A percentile compares a stretch with the other conserved stretches of the same genome.
Conservation (phyloP, 148 eudicot genomes). For the Vaccinium corymbosum region DNA sequence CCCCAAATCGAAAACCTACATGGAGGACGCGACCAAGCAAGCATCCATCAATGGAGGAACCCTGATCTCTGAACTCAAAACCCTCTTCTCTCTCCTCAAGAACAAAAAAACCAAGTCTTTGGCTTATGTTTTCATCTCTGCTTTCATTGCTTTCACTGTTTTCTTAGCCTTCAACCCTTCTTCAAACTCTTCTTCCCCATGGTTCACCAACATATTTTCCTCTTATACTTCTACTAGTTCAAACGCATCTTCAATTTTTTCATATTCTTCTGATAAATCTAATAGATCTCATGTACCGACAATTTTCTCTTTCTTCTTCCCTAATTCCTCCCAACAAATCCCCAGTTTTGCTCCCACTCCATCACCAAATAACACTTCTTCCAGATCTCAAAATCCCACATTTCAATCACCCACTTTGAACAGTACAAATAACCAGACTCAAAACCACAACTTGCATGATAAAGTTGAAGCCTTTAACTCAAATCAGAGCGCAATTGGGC, state of each 20-base stretch:
- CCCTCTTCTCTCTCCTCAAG: slow-evolving; percentile 38
- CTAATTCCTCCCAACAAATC: slow-evolving; percentile 27
- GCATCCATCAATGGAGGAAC: slow-evolving; percentile 44
- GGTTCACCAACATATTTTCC: slow-evolving; percentile 52
- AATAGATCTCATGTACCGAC: slow-evolving; percentile 56
- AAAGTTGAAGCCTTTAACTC: slow-evolving; percentile 28
- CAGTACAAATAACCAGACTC: slow-evolving; percentile 27
- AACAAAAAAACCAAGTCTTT: slow-evolving; percentile 38
- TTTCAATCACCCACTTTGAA: slow-evolving; percentile 19
- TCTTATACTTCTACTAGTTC: slow-evolving; percentile 7
- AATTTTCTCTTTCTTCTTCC: slow-evolving; percentile 39
- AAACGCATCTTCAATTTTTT: slow-evolving; percentile 4
- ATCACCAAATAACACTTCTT: background rate
- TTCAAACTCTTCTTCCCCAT: slow-evolving; percentile 53
- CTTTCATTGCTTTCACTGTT: slow-evolving; percentile 54
- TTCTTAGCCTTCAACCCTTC: slow-evolving; percentile 66
- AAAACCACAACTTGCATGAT: slow-evolving; percentile 20
- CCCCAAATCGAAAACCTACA: slow-evolving; percentile 5
- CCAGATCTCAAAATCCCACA: slow-evolving; percentile 26
- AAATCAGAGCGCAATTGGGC: slow-evolving; percentile 25
- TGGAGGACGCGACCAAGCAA: slow-evolving; percentile 65
- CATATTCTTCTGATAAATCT: slow-evolving; percentile 25
- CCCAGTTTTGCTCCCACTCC: slow-evolving; percentile 8
- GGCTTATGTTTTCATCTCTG: slow-evolving; percentile 48
- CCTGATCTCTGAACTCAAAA: slow-evolving; percentile 47